These are phyloP conservation scores for Caryopteris hybrid DNA, from an alignment of 305 asterid species.

Conservation along the genomic window DNA sequence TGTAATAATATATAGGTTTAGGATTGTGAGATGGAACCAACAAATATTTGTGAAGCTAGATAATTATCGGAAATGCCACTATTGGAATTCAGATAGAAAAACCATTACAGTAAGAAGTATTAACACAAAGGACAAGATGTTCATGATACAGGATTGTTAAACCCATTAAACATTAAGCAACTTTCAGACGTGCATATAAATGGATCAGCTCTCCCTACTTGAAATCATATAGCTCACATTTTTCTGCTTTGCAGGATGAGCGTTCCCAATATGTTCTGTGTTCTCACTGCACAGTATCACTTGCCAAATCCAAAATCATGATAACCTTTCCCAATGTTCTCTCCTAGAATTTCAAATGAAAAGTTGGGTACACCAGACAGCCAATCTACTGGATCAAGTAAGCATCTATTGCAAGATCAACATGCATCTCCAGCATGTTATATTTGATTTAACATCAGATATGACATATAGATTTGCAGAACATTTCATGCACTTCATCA, in stretches of 20 bases:
- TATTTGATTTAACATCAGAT: neutral
- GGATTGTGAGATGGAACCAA: neutral
- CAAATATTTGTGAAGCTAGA: neutral
- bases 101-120: neutral
- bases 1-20: constrained; percentile 8
- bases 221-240: neutral
- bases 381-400: neutral
- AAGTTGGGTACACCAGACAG: neutral
- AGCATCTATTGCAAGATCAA: neutral
- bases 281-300: neutral
- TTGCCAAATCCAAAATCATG: neutral
- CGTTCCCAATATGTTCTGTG: neutral
- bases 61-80: neutral
- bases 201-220: neutral
- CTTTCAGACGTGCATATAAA: neutral
- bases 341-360: neutral
- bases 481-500: neutral
- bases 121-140: neutral
- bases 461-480: neutral
- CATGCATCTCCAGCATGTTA: neutral
- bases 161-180: neutral
- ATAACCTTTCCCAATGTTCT: neutral
- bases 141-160: neutral
- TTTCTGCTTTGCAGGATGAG: neutral
- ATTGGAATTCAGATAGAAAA: neutral